Conservation (phyloP, 176 grass and related monocot genomes). For the Canna indica region DNA sequence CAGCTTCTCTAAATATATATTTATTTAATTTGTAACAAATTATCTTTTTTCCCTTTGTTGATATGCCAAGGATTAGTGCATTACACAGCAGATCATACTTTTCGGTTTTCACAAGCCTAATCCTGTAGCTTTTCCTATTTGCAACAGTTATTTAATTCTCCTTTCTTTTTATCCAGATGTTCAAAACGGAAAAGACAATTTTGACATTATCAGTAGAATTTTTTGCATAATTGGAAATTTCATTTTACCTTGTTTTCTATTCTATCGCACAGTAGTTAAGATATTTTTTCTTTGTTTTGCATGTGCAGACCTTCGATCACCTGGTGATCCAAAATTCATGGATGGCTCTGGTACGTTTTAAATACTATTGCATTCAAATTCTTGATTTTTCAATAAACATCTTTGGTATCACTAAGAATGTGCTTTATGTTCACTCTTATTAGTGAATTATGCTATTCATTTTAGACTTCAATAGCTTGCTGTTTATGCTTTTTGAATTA, state of each 20-base stretch:
- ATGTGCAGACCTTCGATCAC: conserved; percentile 61
- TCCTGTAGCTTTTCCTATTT: no score
- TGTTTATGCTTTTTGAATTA: not conserved
- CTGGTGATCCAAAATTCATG: conserved; percentile 61
- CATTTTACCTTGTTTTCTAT: not conserved
- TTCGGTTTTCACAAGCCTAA: no score
- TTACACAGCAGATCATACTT: no score
- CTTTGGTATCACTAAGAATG: not conserved
- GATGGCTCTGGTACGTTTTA: conserved; percentile 70
- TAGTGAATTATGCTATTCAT: not conserved
- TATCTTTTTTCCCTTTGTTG: no score
- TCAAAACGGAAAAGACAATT: not conserved
- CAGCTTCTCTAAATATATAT: no score
- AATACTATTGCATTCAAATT: not conserved
- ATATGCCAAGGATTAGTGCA: no score
- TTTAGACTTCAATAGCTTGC: not conserved
- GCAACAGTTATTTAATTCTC: no score
- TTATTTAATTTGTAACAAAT: no score
- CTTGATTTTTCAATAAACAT: not conserved
- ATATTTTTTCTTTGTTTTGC: conserved; percentile 16
- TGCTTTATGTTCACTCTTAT: conserved; percentile 18
- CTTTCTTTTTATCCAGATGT: no score
- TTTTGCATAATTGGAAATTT: not conserved
- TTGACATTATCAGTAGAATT: not conserved
- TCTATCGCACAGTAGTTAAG: no score